Evolutionary conservation across 805 yeast species (phyloP).

Genomic region (Wickerhamomyces sydowiorum): DNA sequence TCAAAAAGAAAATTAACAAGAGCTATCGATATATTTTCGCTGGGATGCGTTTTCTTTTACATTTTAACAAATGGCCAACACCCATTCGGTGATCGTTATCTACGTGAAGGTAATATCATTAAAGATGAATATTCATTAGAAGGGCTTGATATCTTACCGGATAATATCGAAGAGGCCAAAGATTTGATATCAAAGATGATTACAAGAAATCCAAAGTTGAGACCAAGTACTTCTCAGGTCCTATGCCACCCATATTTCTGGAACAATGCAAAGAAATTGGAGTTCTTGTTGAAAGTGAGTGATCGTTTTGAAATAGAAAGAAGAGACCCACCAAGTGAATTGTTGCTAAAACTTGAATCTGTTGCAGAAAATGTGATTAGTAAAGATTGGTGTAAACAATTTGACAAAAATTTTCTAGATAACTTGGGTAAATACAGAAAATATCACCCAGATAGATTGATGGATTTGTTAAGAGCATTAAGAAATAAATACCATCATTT

Average conservation of each 20-base stretch:
- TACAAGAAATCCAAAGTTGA: slow-evolving; percentile 48
- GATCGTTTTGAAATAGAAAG: slow-evolving; percentile 86
- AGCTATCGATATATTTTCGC: slow-evolving; percentile 88
- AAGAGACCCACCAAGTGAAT: slow-evolving; percentile 69
- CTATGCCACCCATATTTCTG: slow-evolving; percentile 89
- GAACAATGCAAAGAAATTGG: slow-evolving; percentile 66
- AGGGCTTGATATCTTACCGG: slow-evolving; percentile 16
- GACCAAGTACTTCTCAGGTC: slow-evolving; percentile 69
- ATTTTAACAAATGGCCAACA: slow-evolving; percentile 78
- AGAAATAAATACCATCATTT: slow-evolving; percentile 94
- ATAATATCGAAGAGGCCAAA: slow-evolving; percentile 57
- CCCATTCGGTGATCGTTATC: slow-evolving; percentile 91
- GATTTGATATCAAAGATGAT: slow-evolving; percentile 76
- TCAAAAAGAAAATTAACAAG: slow-evolving; percentile 65
- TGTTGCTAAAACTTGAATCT: slow-evolving; percentile 50
- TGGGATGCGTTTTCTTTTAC: slow-evolving; percentile 92
- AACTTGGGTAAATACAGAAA: slow-evolving; percentile 89
- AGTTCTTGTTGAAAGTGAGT: slow-evolving; percentile 79
- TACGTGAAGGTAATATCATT: slow-evolving; percentile 85
- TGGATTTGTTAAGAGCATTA: slow-evolving; percentile 84
- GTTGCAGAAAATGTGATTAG: slow-evolving; percentile 46
- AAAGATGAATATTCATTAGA: slow-evolving; percentile 45
- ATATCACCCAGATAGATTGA: slow-evolving; percentile 68
- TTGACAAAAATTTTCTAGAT: slow-evolving; percentile 69
- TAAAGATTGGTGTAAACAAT: slow-evolving; percentile 71